These are phyloP conservation scores for Apiospora sp. DNA, from an alignment of 2,329 filamentous ascomycete species.

Conservation along the genomic window DNA sequence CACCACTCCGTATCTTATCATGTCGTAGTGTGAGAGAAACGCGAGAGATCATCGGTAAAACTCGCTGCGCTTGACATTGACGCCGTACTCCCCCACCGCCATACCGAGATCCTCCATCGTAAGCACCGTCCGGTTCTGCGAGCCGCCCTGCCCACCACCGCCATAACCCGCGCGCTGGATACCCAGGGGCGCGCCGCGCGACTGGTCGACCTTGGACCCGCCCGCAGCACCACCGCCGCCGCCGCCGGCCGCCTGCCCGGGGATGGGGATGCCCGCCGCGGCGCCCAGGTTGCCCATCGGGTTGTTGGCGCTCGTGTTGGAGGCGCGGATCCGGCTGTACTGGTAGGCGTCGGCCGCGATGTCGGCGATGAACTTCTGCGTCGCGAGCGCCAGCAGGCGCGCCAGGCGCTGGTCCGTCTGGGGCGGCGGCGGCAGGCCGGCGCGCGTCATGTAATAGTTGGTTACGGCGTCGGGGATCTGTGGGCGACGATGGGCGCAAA, in stretches of 20 bases:
- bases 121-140: constrained; percentile 89
- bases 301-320: constrained; percentile 86
- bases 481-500: background rate
- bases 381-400: constrained; percentile 93
- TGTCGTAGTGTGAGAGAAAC: background rate
- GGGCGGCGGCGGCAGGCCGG: constrained; percentile 90
- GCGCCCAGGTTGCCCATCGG: constrained; percentile 87
- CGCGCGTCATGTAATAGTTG: constrained; percentile 96
- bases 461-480: constrained; percentile 98
- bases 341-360: constrained; percentile 98
- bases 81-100: constrained; percentile 96
- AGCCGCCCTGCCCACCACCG: constrained; percentile 87
- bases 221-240: constrained; percentile 69
- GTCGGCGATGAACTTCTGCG: constrained; percentile 98
- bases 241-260: constrained; percentile 69
- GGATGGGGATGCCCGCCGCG: constrained; percentile 72
- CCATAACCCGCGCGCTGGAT: constrained; percentile 83
- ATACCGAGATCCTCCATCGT: constrained; percentile 99
- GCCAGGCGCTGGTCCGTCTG: constrained; percentile 90
- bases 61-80: constrained; percentile 96
- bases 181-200: constrained; percentile 68
- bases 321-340: constrained; percentile 94
- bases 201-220: constrained; percentile 61
- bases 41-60: constrained; percentile 76
- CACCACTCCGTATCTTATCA: background rate